Evolutionary conservation across 2,329 filamentous ascomycete genomes (phyloP).

Genomic region (Diaporthe destruens): DNA sequence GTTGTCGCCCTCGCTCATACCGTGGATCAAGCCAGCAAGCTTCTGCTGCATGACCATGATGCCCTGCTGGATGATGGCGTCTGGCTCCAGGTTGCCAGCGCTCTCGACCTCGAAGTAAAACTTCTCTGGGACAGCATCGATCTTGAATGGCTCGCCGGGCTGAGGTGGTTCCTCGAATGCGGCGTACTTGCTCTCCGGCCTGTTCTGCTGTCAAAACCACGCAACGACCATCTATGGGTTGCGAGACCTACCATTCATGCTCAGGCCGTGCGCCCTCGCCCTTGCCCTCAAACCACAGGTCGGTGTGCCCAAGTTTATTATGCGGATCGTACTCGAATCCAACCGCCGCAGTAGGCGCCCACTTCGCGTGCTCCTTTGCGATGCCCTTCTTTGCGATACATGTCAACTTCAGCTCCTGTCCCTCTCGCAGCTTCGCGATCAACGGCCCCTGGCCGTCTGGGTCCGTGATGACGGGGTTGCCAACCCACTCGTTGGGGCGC

Average conservation of each 20-base stretch:
- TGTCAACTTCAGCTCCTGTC: constrained; percentile 89
- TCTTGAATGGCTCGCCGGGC: constrained; percentile 91
- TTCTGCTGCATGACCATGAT: constrained; percentile 93
- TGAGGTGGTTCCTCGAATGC: constrained; percentile 83
- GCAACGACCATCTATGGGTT: neutral
- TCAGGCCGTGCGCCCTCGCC: constrained; percentile 57
- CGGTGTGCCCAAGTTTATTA: constrained; percentile 92
- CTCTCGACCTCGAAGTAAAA: constrained; percentile 98
- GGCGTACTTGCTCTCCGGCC: constrained; percentile 85
- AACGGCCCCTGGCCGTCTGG: constrained; percentile 84
- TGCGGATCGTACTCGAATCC: constrained; percentile 98
- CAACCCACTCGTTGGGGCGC: constrained; percentile 80
- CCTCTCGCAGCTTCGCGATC: constrained; percentile 90
- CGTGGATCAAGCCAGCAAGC: constrained; percentile 77
- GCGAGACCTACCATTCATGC: constrained; percentile 80
- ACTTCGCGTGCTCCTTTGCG: constrained; percentile 98
- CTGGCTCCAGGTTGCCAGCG: constrained; percentile 87
- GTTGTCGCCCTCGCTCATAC: constrained; percentile 63
- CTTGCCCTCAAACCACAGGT: constrained; percentile 87
- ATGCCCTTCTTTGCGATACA: constrained; percentile 99
- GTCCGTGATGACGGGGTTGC: constrained; percentile 86
- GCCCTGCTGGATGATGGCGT: constrained; percentile 88
- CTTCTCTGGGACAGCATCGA: constrained; percentile 82
- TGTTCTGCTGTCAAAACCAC: constrained; percentile 54
- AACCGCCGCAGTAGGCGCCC: constrained; percentile 91